Conservation (phyloP, 805 yeast genomes). For the Clavispora phyllophila region DNA sequence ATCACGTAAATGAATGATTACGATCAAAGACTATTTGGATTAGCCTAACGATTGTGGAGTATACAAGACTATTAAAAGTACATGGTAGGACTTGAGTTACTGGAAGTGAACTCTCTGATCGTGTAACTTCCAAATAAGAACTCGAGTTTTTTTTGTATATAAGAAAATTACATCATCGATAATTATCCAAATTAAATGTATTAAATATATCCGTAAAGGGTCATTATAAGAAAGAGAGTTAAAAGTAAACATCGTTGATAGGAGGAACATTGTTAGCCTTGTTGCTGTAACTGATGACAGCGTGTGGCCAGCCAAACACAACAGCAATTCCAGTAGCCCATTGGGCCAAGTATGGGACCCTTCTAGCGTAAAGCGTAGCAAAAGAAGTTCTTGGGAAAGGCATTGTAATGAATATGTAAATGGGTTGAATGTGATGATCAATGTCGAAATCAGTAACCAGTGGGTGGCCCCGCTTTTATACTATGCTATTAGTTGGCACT, state of each 20-base stretch:
- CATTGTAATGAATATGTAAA: slow-evolving; percentile 7
- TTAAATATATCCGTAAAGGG: not conserved
- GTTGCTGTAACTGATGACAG: slow-evolving; percentile 20
- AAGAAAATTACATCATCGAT: too few relatives aligned
- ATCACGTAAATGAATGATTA: too few relatives aligned
- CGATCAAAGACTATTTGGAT: too few relatives aligned
- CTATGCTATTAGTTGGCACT: not conserved
- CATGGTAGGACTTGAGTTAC: too few relatives aligned
- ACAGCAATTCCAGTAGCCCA: slow-evolving; percentile 29
- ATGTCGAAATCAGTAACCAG: not conserved
- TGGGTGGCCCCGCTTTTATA: not conserved
- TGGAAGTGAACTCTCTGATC: too few relatives aligned
- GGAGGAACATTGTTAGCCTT: slow-evolving; percentile 23
- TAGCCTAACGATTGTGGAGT: too few relatives aligned
- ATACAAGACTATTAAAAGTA: too few relatives aligned
- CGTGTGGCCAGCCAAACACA: slow-evolving; percentile 37
- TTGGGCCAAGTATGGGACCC: slow-evolving; percentile 24
- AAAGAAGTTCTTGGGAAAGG: slow-evolving; percentile 19
- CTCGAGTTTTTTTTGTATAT: too few relatives aligned
- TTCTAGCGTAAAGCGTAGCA: slow-evolving; percentile 20
- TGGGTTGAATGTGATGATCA: not conserved
- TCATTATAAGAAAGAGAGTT: not conserved
- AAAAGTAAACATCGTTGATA: slow-evolving; percentile 19
- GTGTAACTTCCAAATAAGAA: too few relatives aligned
- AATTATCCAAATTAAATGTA: not conserved